These are phyloP conservation scores for Hansfordia pulvinata DNA, from an alignment of 2,329 filamentous ascomycete species.

Conservation along the genomic window DNA sequence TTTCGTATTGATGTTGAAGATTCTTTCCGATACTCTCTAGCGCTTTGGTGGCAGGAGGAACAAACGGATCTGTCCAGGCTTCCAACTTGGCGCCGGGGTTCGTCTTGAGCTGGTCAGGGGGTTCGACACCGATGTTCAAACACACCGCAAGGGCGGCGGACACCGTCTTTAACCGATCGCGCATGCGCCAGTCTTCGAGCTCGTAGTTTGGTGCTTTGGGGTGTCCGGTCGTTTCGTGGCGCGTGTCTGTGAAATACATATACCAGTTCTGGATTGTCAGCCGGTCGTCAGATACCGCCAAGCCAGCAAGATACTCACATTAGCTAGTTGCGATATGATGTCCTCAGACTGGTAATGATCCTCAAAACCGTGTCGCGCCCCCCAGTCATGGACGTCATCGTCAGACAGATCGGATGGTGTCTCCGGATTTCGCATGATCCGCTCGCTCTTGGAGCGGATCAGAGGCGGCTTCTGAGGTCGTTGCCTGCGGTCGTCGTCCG, in stretches of 20 bases:
- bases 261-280: constrained; percentile 68
- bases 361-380: constrained; percentile 75
- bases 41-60: constrained; percentile 67
- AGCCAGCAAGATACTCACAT: constrained; percentile 36
- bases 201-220: constrained; percentile 54
- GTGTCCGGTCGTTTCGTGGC: constrained; percentile 87
- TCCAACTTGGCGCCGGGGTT: constrained; percentile 87
- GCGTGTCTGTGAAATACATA: constrained; percentile 99
- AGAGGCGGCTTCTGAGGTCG: constrained; percentile 35
- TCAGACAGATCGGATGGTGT: constrained; percentile 26
- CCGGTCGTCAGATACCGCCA: constrained; percentile 4
- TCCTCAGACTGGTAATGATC: constrained; percentile 85
- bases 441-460: constrained; percentile 43
- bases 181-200: constrained; percentile 93
- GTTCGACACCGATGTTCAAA: constrained; percentile 93
- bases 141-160: constrained; percentile 90
- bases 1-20: constrained; percentile 93
- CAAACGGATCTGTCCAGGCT: constrained; percentile 89
- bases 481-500: constrained; percentile 19
- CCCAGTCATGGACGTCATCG: constrained; percentile 37
- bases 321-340: constrained; percentile 72
- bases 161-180: constrained; percentile 90
- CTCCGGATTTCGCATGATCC: constrained; percentile 25
- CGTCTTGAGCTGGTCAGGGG: constrained; percentile 92
- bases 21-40: constrained; percentile 93